Conservation (phyloP, 176 grass and related monocot species). For the Urochloa ruziziensis region DNA sequence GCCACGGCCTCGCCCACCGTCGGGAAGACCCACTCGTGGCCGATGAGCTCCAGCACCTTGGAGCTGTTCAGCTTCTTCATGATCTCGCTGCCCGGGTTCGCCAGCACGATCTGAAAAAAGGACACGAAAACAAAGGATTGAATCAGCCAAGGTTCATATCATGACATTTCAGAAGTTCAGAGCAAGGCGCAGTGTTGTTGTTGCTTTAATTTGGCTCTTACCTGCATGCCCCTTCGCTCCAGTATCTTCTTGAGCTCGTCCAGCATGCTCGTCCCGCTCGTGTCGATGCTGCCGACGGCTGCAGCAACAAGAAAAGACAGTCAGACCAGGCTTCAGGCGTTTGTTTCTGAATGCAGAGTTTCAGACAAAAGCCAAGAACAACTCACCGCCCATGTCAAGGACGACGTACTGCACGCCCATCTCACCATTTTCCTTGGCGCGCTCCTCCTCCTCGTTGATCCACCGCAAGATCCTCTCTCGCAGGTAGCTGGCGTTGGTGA, state of each 20-base stretch:
- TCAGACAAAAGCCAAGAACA: neutral
- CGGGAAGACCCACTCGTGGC: constrained; percentile 90
- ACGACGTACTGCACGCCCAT: constrained; percentile 66
- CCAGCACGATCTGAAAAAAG: constrained; percentile 73
- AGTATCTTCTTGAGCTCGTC: constrained; percentile 71
- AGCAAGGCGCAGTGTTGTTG: neutral
- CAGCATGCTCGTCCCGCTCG: constrained; percentile 88
- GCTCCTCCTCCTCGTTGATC: constrained; percentile 91
- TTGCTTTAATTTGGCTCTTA: constrained; percentile 30
- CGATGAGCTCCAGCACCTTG: constrained; percentile 74
- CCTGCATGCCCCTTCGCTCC: constrained; percentile 70
- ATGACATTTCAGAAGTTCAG: neutral
- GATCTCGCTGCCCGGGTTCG: constrained; percentile 84
- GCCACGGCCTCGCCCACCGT: constrained; percentile 71
- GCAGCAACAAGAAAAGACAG: neutral
- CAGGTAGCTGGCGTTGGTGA: constrained; percentile 84
- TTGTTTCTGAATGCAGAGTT: neutral
- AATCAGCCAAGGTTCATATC: neutral
- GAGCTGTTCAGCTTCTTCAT: constrained; percentile 93
- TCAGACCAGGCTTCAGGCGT: neutral
- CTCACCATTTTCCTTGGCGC: constrained; percentile 45
- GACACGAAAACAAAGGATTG: neutral
- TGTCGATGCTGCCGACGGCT: constrained; percentile 92
- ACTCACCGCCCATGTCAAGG: constrained; percentile 85
- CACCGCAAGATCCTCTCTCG: constrained; percentile 82